Base-by-base conservation (phyloP, 2,329 filamentous ascomycete species). In the Epichloe gansuensis region DNA sequence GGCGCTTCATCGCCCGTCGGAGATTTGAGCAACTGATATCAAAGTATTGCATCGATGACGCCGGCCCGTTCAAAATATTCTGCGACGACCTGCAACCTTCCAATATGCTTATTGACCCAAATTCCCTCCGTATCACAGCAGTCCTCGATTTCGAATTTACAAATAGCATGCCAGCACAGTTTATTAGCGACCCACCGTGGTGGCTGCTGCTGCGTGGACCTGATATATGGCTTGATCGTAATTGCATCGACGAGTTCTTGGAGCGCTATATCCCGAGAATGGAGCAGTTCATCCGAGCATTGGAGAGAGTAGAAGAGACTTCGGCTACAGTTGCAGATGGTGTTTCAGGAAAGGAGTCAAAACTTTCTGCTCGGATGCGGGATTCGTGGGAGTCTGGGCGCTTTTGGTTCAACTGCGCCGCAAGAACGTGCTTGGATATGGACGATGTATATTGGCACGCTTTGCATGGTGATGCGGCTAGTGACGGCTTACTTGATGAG, bases 101-200 rank as follows among this genome's bases (percentile, higher is more conserved):
- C 21, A 71, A 73, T 53, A 68, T 73, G 57, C 64, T 72, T 31
- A 56, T 63, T 12, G 59, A 73, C 47, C 64, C 61, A 9, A 61
- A 5, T 70, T 63, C 27, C 27, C 56, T 67, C 2, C 56, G 55
- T 6, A 67, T 72, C 42, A 68, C 59, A 0, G 68, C 66, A 1
- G 57, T 70, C 17, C 54, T 72, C 41, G 69, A 73, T 52, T 60
- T 64, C 23, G 69, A 71, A 57, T 72, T 70, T 46, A 69, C 68
- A 44, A 69, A 74, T 53, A 57, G 59, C 47, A 66, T 70, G 64
- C 70, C 69, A 1, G 59, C 61, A 2, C 65, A 71, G 53, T 71
- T 66, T 54, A 50, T 63, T 2, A 65, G 64, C 51, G 66, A 68
- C 31, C 61, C 62, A 49, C 68, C 69, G 21, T 69, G 64, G 65